phyloP scores from a whole-genome alignment of 2,329 filamentous ascomycete species.

The Canariomyces notabilis region DNA sequence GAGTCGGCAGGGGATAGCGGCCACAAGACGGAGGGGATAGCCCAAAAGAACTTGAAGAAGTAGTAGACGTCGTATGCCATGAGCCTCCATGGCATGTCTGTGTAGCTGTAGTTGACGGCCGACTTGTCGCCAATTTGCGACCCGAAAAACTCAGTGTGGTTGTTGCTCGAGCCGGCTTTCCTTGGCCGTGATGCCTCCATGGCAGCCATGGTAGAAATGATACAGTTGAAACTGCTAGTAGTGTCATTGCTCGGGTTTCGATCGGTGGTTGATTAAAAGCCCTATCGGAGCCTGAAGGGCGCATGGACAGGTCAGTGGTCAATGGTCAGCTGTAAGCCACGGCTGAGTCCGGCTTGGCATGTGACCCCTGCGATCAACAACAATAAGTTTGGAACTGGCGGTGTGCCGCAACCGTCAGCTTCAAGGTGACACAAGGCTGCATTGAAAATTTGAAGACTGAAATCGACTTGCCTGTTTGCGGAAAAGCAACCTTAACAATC shows the following conservation, averaged over 20 bases:
- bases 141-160: conserved; percentile 47
- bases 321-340: background rate
- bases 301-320: background rate
- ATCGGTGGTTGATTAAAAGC: background rate
- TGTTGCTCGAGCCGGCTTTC: background rate
- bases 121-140: conserved; percentile 53
- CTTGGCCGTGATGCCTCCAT: background rate
- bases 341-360: background rate
- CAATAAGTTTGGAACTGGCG: no score
- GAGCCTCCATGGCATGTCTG: conserved; percentile 48
- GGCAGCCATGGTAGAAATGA: conserved; percentile 3
- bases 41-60: conserved; percentile 51
- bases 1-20: conserved; percentile 51
- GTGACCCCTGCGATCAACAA: background rate
- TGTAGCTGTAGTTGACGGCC: conserved; percentile 59
- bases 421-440: no score
- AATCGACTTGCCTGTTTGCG: background rate
- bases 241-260: background rate
- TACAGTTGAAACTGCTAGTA: background rate
- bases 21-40: conserved; percentile 56
- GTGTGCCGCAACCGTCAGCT: no score
- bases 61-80: conserved; percentile 49
- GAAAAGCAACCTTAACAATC: background rate
- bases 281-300: no score
- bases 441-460: no score